Evolutionary conservation across 352 stramenopile genomes (phyloP), one percentile per base, ranked within the genome.

Genomic region (Globisporangium acanthophoron): DNA sequence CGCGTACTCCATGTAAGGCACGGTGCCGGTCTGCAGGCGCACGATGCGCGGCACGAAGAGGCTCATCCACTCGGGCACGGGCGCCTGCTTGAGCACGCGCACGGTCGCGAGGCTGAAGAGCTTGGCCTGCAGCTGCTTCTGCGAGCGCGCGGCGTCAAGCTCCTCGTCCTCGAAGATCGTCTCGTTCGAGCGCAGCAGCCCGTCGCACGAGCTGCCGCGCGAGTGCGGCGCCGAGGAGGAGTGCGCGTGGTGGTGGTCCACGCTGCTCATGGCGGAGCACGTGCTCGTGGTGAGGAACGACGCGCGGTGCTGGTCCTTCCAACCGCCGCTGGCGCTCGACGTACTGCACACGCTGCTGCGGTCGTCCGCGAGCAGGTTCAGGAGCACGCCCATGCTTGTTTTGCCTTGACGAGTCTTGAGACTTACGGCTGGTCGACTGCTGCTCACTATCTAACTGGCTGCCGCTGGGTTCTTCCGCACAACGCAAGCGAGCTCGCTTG

Each of bases 11-110:
- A 89, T 80, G 59, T 72, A 89, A 31, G 79, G 79, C 46, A 83
- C 64, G 0, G 75, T 71, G 43, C 79, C 79, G 6, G 70, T 85
- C 65, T 87, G 77, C 39, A 89, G 64, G 11, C 73, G 71, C 45
- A 89, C 73, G 48, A 85, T 49, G 54, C 79, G 76, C 6, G 75
- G 76, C 54, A 87, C 74, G 60, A 87, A 89, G n/a, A 89, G 76
- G 57, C 87, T 87, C 69, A 89, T 85, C 79, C 79, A 89, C 61
- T 87, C 64, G 16, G 78, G 74, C 59, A 85, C 61, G 20, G 78
- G 78, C 18, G 77, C 70, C 64, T 88, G 78, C 70, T 88, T 88
- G 31, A 83, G 74, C 59, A 85, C 76, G 18, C 76, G 78, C 45
- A 88, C 56, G 1, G 66, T 46, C 60, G 70, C 61, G 27, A 64